Evolutionary conservation across 2,329 filamentous ascomycete species (phyloP), one percentile per base, ranked within the genome.

Genomic region (Hysterium pulicare): DNA sequence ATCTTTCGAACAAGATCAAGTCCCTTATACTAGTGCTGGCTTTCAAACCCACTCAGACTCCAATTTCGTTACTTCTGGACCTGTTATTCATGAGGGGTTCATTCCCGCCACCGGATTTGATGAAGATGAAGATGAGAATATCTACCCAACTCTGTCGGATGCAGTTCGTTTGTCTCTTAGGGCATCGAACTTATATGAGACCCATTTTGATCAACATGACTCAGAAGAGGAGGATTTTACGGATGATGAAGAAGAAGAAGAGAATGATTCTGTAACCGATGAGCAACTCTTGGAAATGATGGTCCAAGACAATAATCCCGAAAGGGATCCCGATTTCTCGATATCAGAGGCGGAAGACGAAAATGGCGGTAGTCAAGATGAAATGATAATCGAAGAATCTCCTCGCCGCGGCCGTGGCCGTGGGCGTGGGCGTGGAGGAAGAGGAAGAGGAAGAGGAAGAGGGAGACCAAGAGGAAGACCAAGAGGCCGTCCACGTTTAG

Each of bases 1-100:
- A 36, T 36, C 21, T 9, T 31, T 32, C 26, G 37, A 16, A 20
- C 8, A 49, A 17, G 37, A 43, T 26, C 44, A 47, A 10, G 34
- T 40, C 15, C 44, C 45, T 13, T 53, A 49, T 19, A 45, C 46
- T 30, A 44, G 28, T 23, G 30, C 45, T 21, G 34, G 41, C 21
- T 57, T 48, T 17, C 44, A 55, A 5, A 13, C 20, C 17, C 31
- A 38, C 22, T 19, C 19, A 15, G 24, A 31, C 8, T 43, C 19
- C 19, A 28, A 28, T 9, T n/a, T 9, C 32, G 31, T 17, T 11
- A 23, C 50, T 9, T 55, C 43, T 33, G 59, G 52, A 19, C 64
- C 62, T 9, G 51, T 65, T 8, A 57, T 69, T 20, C 63, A 68
- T 40, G 66, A 70, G 47, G 67, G 66, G 5, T 69, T 64, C 38